phyloP scores from a whole-genome alignment of 352 stramenopile genomes.

The Phytophthora tentaculata region DNA sequence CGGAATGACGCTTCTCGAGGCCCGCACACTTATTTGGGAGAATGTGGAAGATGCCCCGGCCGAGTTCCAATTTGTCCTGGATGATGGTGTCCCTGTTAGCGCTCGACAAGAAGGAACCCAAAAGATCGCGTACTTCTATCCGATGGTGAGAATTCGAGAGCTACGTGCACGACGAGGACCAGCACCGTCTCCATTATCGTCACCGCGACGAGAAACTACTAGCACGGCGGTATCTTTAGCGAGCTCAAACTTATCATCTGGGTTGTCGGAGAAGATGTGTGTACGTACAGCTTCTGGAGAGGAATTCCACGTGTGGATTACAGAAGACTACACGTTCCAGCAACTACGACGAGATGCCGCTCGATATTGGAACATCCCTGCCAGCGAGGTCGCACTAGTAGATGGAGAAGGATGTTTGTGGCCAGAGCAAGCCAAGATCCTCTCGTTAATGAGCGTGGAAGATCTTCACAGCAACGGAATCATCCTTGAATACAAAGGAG shows the following conservation, averaged over 20 bases:
- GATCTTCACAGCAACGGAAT: constrained; percentile 57
- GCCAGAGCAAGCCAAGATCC: constrained; percentile 77
- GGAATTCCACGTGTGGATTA: constrained; percentile 74
- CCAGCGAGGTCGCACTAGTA: constrained; percentile 48
- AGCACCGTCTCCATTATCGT: constrained; percentile 17
- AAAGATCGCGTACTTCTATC: constrained; percentile 67
- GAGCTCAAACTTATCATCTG: constrained; percentile 4
- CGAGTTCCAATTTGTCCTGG: constrained; percentile 80
- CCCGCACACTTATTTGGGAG: constrained; percentile 64
- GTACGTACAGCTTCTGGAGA: constrained; percentile 55
- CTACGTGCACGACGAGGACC: constrained; percentile 14
- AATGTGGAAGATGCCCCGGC: constrained; percentile 70
- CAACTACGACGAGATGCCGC: constrained; percentile 72
- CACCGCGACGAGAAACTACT: constrained; percentile 11
- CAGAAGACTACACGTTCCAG: constrained; percentile 77
- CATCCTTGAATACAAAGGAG: constrained; percentile 58
- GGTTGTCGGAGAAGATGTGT: constrained; percentile 54
- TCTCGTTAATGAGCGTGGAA: constrained; percentile 62
- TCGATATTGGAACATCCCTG: constrained; percentile 71
- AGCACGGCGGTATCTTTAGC: not conserved
- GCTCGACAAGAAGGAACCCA: constrained; percentile 64
- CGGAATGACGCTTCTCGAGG: constrained; percentile 65
- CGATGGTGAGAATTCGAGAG: constrained; percentile 76
- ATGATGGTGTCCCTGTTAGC: constrained; percentile 67
- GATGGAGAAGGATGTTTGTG: constrained; percentile 76